Evolutionary conservation across 371 early-diverging fungal genomes (phyloP), one percentile per base, ranked within the genome.

Genomic region (Mortierella sp.): DNA sequence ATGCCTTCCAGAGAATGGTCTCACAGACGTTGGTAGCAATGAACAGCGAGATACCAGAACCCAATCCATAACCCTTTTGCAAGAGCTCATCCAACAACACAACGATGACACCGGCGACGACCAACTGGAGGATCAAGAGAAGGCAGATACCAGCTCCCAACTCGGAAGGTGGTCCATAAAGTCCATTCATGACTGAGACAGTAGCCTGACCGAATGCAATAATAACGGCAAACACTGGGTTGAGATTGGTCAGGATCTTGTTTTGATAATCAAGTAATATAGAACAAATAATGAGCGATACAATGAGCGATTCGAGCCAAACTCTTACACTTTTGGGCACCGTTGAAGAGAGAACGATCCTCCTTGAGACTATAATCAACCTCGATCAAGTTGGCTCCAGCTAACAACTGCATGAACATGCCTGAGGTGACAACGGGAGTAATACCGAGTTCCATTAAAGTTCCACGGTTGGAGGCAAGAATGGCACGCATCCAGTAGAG

Each of bases 21-120:
- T 99, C 99, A 86, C 99, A 99, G 76, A 99, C 97, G 88, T 99
- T 99, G 75, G 99, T 97, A 64, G 99, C 99, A 88, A 99, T 99
- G 85, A 99, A 99, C 73, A 99, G 90, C 74, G 98, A 98, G 83
- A 99, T 99, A 77, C 99, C 99, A 39, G 99, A 99, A 32, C 99
- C 99, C 67, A 99, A 90, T 75, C 99, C 99, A 83, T 99, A 99
- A 24, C 99, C 99, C 91, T 99, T 99, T 88, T 99, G 99, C 70
- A 99, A 91, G 75, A 99, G 92, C 91, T 99, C 99, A 87, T 99
- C 99, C 75, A 99, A 90, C 26, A 99, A 88, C 87, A 99, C 96
- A 72, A 97, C 97, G 72, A 99, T 96, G 52, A 98, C 84, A 60
- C 99, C 99, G 54, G 99, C 97, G 75, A 99, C 92, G 69, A 97